Percentiles rank a stretch among this genome's conserved stretches.
These are phyloP conservation scores for Globisporangium camurandrum DNA, from an alignment of 352 stramenopile genomes.

Conservation along the genomic window DNA sequence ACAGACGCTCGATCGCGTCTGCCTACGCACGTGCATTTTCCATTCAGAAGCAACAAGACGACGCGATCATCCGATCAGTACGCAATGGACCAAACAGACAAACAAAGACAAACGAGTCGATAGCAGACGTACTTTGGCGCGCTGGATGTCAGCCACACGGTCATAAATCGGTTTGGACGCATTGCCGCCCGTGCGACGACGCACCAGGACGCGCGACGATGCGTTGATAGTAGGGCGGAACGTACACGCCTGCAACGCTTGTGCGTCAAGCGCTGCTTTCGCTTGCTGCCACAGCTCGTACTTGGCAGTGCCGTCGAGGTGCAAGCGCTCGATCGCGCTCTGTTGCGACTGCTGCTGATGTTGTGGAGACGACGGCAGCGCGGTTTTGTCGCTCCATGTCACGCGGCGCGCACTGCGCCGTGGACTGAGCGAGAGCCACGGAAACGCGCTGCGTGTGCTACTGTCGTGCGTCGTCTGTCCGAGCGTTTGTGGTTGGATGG, in stretches of 20 bases:
- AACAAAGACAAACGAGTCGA: not conserved
- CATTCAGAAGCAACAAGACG: no score
- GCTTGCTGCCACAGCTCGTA: slow-evolving; percentile 52
- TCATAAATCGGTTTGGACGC: slow-evolving; percentile 70
- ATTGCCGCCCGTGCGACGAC: no score
- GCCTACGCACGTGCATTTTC: slow-evolving; percentile 19
- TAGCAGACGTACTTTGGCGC: slow-evolving; percentile 38
- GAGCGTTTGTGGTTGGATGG: not conserved
- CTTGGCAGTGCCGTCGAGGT: slow-evolving; percentile 45
- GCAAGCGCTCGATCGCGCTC: slow-evolving; percentile 46
- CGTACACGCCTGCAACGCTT: slow-evolving; percentile 47
- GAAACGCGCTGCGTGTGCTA: slow-evolving; percentile 27
- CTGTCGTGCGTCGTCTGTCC: not conserved
- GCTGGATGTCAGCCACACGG: slow-evolving; percentile 50
- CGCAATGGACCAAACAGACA: not conserved
- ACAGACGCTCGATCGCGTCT: slow-evolving; percentile 36
- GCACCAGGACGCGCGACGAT: slow-evolving; percentile 29
- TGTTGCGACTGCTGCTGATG: slow-evolving; percentile 10
- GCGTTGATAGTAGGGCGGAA: slow-evolving; percentile 66
- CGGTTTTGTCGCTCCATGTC: slow-evolving; percentile 7
- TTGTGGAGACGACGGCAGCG: no score
- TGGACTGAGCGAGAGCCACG: slow-evolving; percentile 58
- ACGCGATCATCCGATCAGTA: no score
- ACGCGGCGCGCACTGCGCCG: slow-evolving; percentile 16
- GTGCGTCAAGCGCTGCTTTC: slow-evolving; percentile 37